Evolutionary conservation across 306 rosid genomes (phyloP).

Genomic region (Vigna mungo): DNA sequence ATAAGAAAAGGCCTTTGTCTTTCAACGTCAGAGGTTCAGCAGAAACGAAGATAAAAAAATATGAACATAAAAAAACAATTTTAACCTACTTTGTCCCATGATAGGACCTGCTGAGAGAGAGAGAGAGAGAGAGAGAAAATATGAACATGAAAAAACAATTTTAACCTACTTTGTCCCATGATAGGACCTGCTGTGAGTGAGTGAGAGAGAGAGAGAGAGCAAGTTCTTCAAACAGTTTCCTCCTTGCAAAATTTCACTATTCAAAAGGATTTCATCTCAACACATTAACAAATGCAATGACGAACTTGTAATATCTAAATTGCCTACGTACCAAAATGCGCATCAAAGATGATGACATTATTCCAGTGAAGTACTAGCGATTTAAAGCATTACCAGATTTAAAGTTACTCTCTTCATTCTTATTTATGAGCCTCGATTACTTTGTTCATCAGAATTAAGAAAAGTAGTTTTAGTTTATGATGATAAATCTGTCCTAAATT

Average conservation of each 20-base stretch:
- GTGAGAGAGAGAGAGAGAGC: conserved; percentile 1
- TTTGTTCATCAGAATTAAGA: no score
- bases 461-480: no score
- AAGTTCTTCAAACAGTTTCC: not conserved
- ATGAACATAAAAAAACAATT: not conserved
- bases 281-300: not conserved
- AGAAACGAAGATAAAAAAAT: not conserved
- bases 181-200: not conserved
- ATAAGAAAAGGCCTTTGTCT: not conserved
- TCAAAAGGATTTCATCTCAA: conserved; percentile 28
- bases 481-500: no score
- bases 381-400: conserved; percentile 19
- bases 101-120: not conserved
- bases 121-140: not conserved
- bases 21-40: not conserved
- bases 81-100: conserved; percentile 1
- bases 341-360: conserved; percentile 12
- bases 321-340: conserved; percentile 9
- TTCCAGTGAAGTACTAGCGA: conserved; percentile 13
- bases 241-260: conserved; percentile 8
- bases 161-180: conserved; percentile 1
- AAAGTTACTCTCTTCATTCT: not conserved
- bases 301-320: conserved; percentile 6
- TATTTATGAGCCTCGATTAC: no score
- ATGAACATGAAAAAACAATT: not conserved